Evolutionary conservation across 805 yeast genomes (phyloP), one percentile per base, ranked within the genome.

Genomic region (Barnettozyma botsteinii): DNA sequence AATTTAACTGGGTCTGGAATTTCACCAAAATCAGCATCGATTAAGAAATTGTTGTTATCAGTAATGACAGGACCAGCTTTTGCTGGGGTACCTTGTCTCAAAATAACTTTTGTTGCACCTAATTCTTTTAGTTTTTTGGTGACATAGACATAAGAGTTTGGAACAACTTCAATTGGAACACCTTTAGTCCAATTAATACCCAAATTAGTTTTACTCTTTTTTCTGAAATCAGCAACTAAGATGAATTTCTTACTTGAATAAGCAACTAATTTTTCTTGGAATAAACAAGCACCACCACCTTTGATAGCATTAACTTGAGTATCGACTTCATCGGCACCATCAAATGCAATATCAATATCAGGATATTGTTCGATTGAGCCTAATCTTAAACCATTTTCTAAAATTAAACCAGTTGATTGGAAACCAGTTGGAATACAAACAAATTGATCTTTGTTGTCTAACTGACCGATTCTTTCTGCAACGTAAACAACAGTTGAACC

Each of bases 291-390:
- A 31, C 99, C 99, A 35, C 99, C 99, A 50, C 99, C 99, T 65
- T 93, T 93, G 60, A 93, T 93, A 54, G 89, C 79, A 58, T 88
- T 85, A 52, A 93, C 70, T 17, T 71, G 58, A 5, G 75, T 58
- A 62, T 91, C 98, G 42, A 89, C 89, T 64, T 93, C 98, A 63
- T 93, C 99, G 3, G 98, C 98, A 33, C 99, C 99, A 62, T 93
- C 99, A 60, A 93, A 93, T 2, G 96, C 96, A 52, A 93, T 78
- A 59, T 93, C 98, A 33, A 93, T 67, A 20, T 72, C 72, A 3
- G 95, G 85, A 35, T 67, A 80, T 66, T 87, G 89, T 55, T 91
- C 97, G 45, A 91, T 76, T 9, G 84, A 70, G 2, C 95, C 95
- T 48, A 89, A 69, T 30, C 62, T 71, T 47, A 93, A 70, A 0